A percentile compares a stretch with the other conserved stretches of the same genome.
Conservation (phyloP, 495 filamentous ascomycete species). For the Neurospora hispaniola region DNA sequence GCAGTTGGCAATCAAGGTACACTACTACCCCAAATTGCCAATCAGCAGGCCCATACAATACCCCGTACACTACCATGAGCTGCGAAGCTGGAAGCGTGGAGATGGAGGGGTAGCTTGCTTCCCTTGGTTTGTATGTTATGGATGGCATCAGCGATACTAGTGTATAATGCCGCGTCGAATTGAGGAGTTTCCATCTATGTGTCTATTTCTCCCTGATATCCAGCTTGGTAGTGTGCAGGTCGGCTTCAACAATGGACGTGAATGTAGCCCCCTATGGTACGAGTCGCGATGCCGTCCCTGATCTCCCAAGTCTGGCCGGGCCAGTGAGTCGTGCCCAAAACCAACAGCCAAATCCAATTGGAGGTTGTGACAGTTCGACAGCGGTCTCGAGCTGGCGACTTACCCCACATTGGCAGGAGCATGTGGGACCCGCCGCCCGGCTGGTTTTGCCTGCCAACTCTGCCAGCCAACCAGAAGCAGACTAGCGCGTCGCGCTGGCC, state of each 20-base stretch:
- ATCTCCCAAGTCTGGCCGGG: background rate
- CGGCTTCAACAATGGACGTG: too few relatives aligned
- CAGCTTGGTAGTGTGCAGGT: too few relatives aligned
- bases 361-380: background rate
- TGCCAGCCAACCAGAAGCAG: constrained; percentile 2
- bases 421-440: background rate
- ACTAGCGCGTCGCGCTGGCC: constrained; percentile 15
- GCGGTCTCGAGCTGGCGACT: background rate
- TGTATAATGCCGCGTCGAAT: too few relatives aligned
- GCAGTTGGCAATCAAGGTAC: background rate
- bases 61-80: background rate
- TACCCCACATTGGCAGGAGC: background rate
- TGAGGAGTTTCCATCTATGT: too few relatives aligned
- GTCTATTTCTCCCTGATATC: too few relatives aligned
- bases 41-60: background rate
- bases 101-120: background rate
- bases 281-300: background rate
- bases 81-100: background rate
- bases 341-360: background rate
- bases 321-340: background rate
- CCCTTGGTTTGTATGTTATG: background rate
- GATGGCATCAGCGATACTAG: too few relatives aligned
- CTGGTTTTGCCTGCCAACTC: background rate
- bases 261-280: background rate
- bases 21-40: background rate